Conservation (phyloP, 2,329 filamentous ascomycete genomes). For the Aureobasidium sp. region DNA sequence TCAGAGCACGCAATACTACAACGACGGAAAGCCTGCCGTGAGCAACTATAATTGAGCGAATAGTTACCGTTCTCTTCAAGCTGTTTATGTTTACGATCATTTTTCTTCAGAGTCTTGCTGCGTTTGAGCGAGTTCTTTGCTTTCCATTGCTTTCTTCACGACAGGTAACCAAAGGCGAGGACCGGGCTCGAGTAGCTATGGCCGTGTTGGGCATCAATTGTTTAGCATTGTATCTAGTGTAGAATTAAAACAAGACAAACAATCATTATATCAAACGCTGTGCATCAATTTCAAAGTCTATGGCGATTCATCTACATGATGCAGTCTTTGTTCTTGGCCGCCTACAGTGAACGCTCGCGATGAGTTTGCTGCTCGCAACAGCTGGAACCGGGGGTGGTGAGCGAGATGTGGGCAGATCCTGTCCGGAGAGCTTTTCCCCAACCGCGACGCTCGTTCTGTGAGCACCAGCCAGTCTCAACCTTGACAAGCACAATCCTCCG, state of each 20-base stretch:
- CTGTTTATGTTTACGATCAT: background rate
- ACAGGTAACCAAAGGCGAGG: background rate
- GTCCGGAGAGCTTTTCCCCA: background rate
- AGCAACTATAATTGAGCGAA: background rate
- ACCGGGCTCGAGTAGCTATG: background rate
- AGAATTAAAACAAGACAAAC: background rate
- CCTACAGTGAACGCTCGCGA: background rate
- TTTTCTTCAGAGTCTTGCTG: background rate
- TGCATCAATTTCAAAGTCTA: background rate
- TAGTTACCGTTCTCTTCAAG: background rate
- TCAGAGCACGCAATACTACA: constrained; percentile 7
- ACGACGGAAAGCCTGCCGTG: constrained; percentile 6
- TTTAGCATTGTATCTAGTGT: background rate
- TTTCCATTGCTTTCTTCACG: background rate
- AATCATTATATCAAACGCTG: background rate
- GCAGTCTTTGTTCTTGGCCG: background rate
- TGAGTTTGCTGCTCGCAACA: background rate
- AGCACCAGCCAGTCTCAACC: background rate
- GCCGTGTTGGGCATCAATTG: constrained; percentile 3
- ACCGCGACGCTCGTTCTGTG: background rate
- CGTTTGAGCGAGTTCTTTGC: background rate
- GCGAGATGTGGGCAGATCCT: background rate
- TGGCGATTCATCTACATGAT: background rate
- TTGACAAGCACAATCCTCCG: background rate
- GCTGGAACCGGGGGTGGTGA: background rate